A percentile compares a stretch with the other conserved stretches of the same genome.
These are phyloP conservation scores for Fistulifera pelliculosa DNA, from an alignment of 108 stramenopile genomes.

Conservation along the genomic window DNA sequence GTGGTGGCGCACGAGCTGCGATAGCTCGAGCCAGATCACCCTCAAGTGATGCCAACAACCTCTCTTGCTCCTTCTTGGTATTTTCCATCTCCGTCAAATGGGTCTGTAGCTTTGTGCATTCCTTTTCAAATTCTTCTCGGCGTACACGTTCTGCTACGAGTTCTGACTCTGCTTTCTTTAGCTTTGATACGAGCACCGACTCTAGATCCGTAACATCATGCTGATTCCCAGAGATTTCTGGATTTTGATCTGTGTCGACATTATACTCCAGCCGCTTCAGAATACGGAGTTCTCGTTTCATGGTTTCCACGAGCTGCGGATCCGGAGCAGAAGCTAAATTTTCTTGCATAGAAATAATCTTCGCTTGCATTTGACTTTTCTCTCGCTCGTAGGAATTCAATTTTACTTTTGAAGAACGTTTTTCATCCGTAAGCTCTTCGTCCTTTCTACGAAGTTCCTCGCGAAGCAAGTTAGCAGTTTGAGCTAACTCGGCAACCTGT, in stretches of 20 bases:
- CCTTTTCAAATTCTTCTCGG: conserved; percentile 33
- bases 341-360: conserved; percentile 36
- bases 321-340: conserved; percentile 65
- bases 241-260: conserved; percentile 55
- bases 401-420: conserved; percentile 21
- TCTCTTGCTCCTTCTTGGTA: conserved; percentile 51
- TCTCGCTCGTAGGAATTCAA: conserved; percentile 56
- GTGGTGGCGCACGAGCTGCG: conserved; percentile 27
- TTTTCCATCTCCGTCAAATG: conserved; percentile 36
- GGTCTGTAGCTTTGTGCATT: conserved; percentile 25
- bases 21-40: conserved; percentile 67
- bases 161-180: conserved; percentile 74
- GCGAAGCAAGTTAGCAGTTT: conserved; percentile 60
- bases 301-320: conserved; percentile 55
- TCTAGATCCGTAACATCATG: conserved; percentile 68
- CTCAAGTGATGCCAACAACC: conserved; percentile 62
- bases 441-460: conserved; percentile 63
- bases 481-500: conserved; percentile 43
- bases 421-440: conserved; percentile 37
- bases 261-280: conserved; percentile 83
- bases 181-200: conserved; percentile 69
- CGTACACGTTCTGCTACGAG: conserved; percentile 68
- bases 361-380: conserved; percentile 22
- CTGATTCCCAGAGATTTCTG: conserved; percentile 49
- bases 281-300: conserved; percentile 77